These are phyloP conservation scores for Trichosporon coremiiforme DNA, from an alignment of 1,284 basidiomycete genomes.

Conservation along the genomic window DNA sequence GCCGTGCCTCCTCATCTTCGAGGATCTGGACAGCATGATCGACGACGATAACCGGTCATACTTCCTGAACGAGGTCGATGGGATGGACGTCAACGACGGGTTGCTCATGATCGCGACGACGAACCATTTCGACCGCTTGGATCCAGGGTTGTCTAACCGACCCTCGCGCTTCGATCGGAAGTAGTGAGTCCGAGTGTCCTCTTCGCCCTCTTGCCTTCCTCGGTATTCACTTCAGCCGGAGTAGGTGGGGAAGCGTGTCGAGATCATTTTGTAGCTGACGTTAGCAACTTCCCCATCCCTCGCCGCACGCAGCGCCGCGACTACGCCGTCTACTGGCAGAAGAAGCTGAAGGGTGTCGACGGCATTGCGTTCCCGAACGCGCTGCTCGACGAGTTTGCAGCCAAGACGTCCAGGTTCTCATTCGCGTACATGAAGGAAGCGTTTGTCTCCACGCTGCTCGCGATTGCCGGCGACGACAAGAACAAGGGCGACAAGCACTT, in stretches of 20 bases:
- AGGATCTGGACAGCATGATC: slow-evolving; percentile 79
- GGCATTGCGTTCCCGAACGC: slow-evolving; percentile 67
- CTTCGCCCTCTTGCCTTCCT: no score
- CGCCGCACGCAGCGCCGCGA: slow-evolving; percentile 64
- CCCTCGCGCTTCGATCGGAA: slow-evolving; percentile 82
- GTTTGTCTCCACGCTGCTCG: slow-evolving; percentile 58
- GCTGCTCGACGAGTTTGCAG: slow-evolving; percentile 65
- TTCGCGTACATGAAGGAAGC: slow-evolving; percentile 82
- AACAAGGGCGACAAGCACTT: slow-evolving; percentile 54
- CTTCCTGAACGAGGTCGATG: slow-evolving; percentile 76
- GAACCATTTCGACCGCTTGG: slow-evolving; percentile 76
- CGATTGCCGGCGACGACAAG: slow-evolving; percentile 38
- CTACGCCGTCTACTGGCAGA: slow-evolving; percentile 75
- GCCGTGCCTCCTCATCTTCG: slow-evolving; percentile 74
- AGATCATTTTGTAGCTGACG: no score
- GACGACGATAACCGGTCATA: slow-evolving; percentile 73
- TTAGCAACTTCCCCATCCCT: slow-evolving; percentile 63
- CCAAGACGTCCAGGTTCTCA: slow-evolving; percentile 67
- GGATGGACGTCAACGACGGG: slow-evolving; percentile 68
- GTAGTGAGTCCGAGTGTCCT: no score
- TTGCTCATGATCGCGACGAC: slow-evolving; percentile 76
- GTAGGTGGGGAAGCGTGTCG: no score
- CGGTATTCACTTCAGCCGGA: no score
- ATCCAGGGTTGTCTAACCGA: slow-evolving; percentile 70
- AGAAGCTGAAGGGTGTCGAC: slow-evolving; percentile 66